A percentile compares a stretch with the other conserved stretches of the same genome.
These are phyloP conservation scores for Cutaneotrichosporon sp. DNA, from an alignment of 1,284 basidiomycete genomes.

Conservation along the genomic window DNA sequence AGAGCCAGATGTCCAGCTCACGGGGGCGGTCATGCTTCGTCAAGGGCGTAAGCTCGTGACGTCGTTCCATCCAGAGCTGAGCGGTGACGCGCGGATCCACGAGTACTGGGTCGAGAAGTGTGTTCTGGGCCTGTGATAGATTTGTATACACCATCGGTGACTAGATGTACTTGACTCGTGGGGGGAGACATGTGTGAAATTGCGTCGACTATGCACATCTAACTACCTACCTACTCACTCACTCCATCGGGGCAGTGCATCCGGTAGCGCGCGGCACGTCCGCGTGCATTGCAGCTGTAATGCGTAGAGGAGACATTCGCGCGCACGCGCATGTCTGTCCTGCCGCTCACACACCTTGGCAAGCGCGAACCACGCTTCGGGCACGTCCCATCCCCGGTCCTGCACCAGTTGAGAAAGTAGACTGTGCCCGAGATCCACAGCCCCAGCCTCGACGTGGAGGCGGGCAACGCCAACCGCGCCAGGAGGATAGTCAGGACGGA, in stretches of 20 bases:
- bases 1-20: constrained; percentile 53
- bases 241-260: constrained; percentile 27
- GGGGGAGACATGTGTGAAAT: background rate
- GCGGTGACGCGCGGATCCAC: constrained; percentile 81
- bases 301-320: constrained; percentile 72
- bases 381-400: constrained; percentile 72
- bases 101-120: constrained; percentile 57
- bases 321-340: constrained; percentile 65
- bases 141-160: background rate
- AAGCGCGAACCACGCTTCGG: constrained; percentile 89
- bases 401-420: constrained; percentile 57
- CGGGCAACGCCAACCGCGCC: constrained; percentile 73
- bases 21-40: constrained; percentile 77
- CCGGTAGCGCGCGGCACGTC: constrained; percentile 40
- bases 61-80: constrained; percentile 93
- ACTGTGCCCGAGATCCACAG: constrained; percentile 66
- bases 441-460: constrained; percentile 61
- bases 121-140: constrained; percentile 32
- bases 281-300: constrained; percentile 66
- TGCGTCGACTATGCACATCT: background rate
- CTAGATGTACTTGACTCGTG: background rate
- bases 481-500: constrained; percentile 70
- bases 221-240: background rate
- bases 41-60: constrained; percentile 84
- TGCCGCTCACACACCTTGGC: constrained; percentile 74